A percentile compares a stretch with the other conserved stretches of the same genome.
These are phyloP conservation scores for Rhizophora mangle DNA, from an alignment of 345 rosid species.

Conservation along the genomic window DNA sequence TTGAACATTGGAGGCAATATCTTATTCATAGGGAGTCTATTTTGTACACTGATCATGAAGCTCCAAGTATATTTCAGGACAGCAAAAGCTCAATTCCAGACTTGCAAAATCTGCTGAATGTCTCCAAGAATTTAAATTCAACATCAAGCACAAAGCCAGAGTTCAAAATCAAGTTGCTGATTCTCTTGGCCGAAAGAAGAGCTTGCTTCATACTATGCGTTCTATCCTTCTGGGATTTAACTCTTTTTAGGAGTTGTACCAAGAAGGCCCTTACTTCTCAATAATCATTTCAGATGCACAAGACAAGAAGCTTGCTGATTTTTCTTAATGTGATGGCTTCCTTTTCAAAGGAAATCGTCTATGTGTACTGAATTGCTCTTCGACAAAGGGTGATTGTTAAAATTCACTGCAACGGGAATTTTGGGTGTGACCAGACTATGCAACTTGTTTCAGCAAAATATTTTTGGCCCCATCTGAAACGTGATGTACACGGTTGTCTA, in stretches of 20 bases:
- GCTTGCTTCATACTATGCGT: background rate
- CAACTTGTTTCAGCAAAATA: fast-evolving
- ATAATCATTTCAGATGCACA: background rate
- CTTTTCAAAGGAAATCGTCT: background rate
- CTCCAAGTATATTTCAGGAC: background rate
- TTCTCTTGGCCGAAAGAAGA: background rate
- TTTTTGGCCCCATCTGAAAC: background rate
- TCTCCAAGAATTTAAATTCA: background rate
- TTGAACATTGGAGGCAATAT: background rate
- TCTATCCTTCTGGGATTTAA: no score
- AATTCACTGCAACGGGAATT: background rate
- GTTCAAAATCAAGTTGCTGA: background rate
- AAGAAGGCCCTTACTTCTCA: background rate
- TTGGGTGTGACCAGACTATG: background rate
- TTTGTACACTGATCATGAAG: background rate
- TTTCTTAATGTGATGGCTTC: background rate
- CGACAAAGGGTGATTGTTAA: background rate
- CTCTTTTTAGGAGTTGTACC: background rate
- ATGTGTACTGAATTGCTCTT: background rate
- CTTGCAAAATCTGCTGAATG: background rate
- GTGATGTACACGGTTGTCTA: background rate
- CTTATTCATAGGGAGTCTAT: background rate
- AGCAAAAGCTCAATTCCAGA: background rate
- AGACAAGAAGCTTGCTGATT: background rate
- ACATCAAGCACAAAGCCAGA: background rate